These are phyloP conservation scores for Ogataea pilisensis DNA, from an alignment of 805 yeast genomes.

Conservation along the genomic window DNA sequence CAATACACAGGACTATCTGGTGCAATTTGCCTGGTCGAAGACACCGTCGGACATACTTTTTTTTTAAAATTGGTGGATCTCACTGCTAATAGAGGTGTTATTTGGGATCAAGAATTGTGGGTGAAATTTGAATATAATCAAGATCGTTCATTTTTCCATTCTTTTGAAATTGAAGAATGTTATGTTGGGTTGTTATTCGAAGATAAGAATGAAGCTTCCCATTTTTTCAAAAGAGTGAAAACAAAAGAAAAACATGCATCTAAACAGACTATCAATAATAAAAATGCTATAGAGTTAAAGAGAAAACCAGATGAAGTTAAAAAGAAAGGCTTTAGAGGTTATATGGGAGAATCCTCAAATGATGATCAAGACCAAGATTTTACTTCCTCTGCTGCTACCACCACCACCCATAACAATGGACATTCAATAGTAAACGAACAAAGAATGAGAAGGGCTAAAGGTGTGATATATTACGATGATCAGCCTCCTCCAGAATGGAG, in stretches of 20 bases:
- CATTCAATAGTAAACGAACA: conserved; percentile 38
- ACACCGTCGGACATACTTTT: conserved; percentile 89
- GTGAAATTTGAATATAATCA: conserved; percentile 86
- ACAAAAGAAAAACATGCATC: conserved; percentile 79
- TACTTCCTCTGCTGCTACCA: too few species aligned
- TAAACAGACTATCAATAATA: conserved; percentile 79
- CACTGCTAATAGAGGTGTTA: conserved; percentile 73
- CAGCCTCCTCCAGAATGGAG: conserved; percentile 86
- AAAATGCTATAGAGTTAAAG: conserved; percentile 80
- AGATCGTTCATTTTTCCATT: conserved; percentile 91
- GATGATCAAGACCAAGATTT: too few species aligned
- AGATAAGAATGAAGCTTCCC: conserved; percentile 82
- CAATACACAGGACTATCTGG: conserved; percentile 85
- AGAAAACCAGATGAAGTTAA: conserved; percentile 38
- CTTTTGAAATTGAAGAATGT: conserved; percentile 91
- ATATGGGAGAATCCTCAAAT: conserved; percentile 27
- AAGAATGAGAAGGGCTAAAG: conserved; percentile 52
- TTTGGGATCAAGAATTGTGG: conserved; percentile 97
- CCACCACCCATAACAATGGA: conserved; percentile 12
- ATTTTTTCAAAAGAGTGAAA: conserved; percentile 73
- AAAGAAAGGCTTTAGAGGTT: conserved; percentile 66
- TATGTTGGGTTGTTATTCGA: conserved; percentile 83
- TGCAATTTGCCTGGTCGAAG: conserved; percentile 84
- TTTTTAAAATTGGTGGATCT: conserved; percentile 88
- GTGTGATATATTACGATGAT: conserved; percentile 68